These are phyloP conservation scores for Geranomyces michiganensis DNA, from an alignment of 192 early-diverging fungal genomes.

Conservation along the genomic window DNA sequence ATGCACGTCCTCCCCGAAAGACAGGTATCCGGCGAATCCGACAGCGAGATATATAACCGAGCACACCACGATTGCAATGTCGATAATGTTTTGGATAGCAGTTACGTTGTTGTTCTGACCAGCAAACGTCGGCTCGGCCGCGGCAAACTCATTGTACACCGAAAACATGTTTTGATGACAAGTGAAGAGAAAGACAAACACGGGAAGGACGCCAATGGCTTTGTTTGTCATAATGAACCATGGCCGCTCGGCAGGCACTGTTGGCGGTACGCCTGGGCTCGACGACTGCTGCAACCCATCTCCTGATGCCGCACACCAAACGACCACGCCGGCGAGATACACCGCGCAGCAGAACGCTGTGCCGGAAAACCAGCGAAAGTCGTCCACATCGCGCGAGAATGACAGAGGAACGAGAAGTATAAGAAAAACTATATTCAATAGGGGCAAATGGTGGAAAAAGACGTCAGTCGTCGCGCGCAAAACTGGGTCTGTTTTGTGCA, in stretches of 20 bases:
- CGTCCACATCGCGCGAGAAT: constrained; percentile 76
- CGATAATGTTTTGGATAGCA: constrained; percentile 68
- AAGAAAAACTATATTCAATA: constrained; percentile 60
- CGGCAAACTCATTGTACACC: constrained; percentile 33
- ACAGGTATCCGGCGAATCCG: constrained; percentile 80
- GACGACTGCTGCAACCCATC: neutral
- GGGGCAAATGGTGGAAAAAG: neutral
- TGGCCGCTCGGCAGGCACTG: constrained; percentile 7
- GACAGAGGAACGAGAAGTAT: constrained; percentile 69
- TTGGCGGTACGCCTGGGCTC: neutral
- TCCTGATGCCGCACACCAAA: constrained; percentile 54
- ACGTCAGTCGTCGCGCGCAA: no score
- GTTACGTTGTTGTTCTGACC: constrained; percentile 64
- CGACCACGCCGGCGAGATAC: constrained; percentile 75
- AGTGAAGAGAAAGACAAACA: constrained; percentile 94
- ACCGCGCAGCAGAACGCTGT: constrained; percentile 72
- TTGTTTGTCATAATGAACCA: constrained; percentile 61
- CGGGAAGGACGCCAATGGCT: constrained; percentile 78
- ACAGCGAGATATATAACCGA: constrained; percentile 74
- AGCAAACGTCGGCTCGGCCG: constrained; percentile 61
- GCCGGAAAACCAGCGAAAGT: constrained; percentile 77
- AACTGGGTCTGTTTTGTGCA: no score
- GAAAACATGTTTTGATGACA: constrained; percentile 78
- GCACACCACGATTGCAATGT: constrained; percentile 68
- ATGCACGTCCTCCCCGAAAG: constrained; percentile 80